Base-by-base conservation (phyloP, 2,329 filamentous ascomycete species). In the Diaporthe ilicicola region DNA sequence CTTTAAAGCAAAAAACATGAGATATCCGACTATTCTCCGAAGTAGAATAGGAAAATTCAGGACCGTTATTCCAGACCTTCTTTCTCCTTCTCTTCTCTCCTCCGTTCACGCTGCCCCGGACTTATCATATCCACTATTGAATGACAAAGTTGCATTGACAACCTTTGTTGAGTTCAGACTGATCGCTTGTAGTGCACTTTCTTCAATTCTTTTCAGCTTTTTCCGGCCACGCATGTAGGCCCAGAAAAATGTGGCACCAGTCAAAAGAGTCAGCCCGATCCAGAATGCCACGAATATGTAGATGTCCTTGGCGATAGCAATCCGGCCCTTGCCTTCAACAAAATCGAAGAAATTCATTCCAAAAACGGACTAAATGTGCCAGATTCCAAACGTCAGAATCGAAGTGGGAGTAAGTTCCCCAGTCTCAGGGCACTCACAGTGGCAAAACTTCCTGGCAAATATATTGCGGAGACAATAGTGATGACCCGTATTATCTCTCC, bases 401-500 rank as follows among this genome's bases (percentile, higher is more conserved):
- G 15, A 29, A 24, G 12, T n/a, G 2, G 2, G 15, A 7, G 10
- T 13, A 1, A 13, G 15, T 48, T 1, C 15, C 4, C 1, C 7
- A 17, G 19, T 2, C 15, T 42, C n/a, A 10, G 29, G 8, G 19
- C 13, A 67, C 69, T 70, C 22, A 70, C 75, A 48, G 72, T 76
- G 29, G 74, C 70, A 56, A 78, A 78, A 10, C 74, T 75, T 12
- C 76, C 75, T 2, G 76, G 76, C 15, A 78, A 55, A 37, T 77
- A 78, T 2, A 78, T 69, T 3, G 76, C 73, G 13, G 76, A 76
- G 10, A 77, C 67, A 10, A 78, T 73, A 1, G 76, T 78, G 22
- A 78, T 77, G 6, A 77, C 70, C 15, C 74, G 69, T 7, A 78
- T 75, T 19, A 77, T 74, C 27, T 73, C 76, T 27, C 76, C 75